Evolutionary conservation across 2,329 filamentous ascomycete species (phyloP).

Genomic region (Microcera coccophila): DNA sequence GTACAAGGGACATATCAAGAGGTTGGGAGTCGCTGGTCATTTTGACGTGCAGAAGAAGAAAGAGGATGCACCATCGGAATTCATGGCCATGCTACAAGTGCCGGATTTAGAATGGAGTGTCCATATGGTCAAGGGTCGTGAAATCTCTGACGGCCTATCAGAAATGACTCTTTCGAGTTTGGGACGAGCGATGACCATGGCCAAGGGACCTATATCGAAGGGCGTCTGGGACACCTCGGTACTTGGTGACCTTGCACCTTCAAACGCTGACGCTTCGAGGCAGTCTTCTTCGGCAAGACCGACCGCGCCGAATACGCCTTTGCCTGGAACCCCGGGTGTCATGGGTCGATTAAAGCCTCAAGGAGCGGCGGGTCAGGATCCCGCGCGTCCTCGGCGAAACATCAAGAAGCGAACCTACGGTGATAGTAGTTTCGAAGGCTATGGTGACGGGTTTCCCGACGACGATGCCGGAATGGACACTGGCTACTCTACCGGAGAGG

Average conservation of each 20-base stretch:
- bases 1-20: constrained; percentile 66
- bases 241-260: constrained; percentile 52
- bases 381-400: constrained; percentile 57
- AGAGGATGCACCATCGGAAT: constrained; percentile 47
- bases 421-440: constrained; percentile 70
- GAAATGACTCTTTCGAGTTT: constrained; percentile 42
- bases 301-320: constrained; percentile 52
- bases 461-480: constrained; percentile 57
- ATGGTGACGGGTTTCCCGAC: constrained; percentile 67
- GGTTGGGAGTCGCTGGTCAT: constrained; percentile 56
- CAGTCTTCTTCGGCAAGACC: constrained; percentile 43
- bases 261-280: constrained; percentile 37
- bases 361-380: constrained; percentile 40
- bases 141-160: constrained; percentile 52
- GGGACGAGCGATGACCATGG: constrained; percentile 53
- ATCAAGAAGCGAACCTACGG: constrained; percentile 74
- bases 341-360: constrained; percentile 38
- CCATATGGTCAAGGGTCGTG: constrained; percentile 50
- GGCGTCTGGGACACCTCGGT: constrained; percentile 55
- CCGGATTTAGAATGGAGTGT: constrained; percentile 57
- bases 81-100: constrained; percentile 48
- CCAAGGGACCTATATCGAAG: constrained; percentile 54
- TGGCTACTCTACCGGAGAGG: constrained; percentile 69
- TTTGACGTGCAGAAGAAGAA: constrained; percentile 58
- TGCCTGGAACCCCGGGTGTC: constrained; percentile 32